phyloP scores from a whole-genome alignment of 75 land plant genomes.

The Selaginella moellendorffii region DNA sequence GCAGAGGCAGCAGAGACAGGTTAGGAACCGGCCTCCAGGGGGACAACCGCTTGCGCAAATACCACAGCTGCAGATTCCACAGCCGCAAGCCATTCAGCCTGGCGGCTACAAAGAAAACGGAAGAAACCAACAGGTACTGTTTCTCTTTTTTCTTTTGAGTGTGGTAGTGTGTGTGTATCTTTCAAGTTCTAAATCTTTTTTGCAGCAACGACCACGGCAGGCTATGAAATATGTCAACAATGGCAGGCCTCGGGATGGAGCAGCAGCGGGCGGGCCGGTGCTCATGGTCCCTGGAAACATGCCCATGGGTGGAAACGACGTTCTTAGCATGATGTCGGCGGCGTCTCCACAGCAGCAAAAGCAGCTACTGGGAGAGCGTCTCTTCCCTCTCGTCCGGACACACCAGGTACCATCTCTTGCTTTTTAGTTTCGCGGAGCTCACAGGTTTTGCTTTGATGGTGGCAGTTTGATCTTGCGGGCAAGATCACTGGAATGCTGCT shows the following conservation, averaged over 20 bases:
- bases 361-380: constrained; percentile 53
- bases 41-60: neutral
- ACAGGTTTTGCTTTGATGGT: too few relatives aligned
- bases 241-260: constrained; percentile 24
- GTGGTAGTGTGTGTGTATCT: neutral
- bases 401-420: constrained; percentile 38
- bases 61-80: constrained; percentile 2
- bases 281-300: too few relatives aligned
- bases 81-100: neutral
- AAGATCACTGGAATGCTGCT: constrained; percentile 79
- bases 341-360: constrained; percentile 55
- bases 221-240: constrained; percentile 29
- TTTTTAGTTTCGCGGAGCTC: too few relatives aligned
- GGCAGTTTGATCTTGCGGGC: constrained; percentile 61
- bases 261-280: neutral
- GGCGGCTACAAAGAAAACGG: neutral
- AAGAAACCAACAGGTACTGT: constrained; percentile 9
- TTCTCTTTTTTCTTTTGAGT: too few relatives aligned
- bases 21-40: neutral
- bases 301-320: neutral
- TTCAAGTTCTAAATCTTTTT: constrained; percentile 3
- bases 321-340: constrained; percentile 40
- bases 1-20: constrained; percentile 2
- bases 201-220: constrained; percentile 19
- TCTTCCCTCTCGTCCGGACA: constrained; percentile 49